Evolutionary conservation across 805 yeast species (phyloP), one percentile per base, ranked within the genome.

Genomic region (Kazachstania taianensis): DNA sequence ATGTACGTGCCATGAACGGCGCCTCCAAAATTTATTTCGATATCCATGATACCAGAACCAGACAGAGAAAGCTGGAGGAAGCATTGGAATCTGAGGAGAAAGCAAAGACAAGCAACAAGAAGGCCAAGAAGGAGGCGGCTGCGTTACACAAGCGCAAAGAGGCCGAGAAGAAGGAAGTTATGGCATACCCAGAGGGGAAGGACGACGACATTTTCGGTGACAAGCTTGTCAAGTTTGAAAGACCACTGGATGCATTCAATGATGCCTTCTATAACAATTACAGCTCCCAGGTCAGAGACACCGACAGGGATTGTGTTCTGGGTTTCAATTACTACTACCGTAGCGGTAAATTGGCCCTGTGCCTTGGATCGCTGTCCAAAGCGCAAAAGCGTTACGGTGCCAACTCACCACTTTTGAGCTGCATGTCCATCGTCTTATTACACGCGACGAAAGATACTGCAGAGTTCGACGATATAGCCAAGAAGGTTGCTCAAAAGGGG

Each of bases 161-260:
- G 20, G 70, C 69, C 20, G 70, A 79, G 40, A 65, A 70, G 32
- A 59, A 65, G 3, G 59, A 61, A 36, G 50, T 65, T 12, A 43
- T 55, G 18, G 67, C 70, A 1, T 62, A 59, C 27, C 36, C 54
- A 16, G 66, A 68, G 13, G 83, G 77, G 40, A 56, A 60, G 5
- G 87, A 81, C 59, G 67, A 55, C 2, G 87, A 81, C 61, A 69
- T 75, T 2, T 67, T 77, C 42, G 89, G 85, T 23, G 66, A 66
- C 19, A 58, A 62, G 26, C 51, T 67, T 26, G 44, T 56, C 42
- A 30, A 48, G 3, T 48, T 59, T 23, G 48, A 61, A 27, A 52
- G 63, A 13, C 65, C 76, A 33, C 46, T 77, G 32, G 67, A 63
- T 6, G 57, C 59, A 10, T 65, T 78, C 40, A 50, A 62, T 15